Evolutionary conservation across 202 grass and related monocot species (phyloP).

Genomic region (Alloteropsis angusta): DNA sequence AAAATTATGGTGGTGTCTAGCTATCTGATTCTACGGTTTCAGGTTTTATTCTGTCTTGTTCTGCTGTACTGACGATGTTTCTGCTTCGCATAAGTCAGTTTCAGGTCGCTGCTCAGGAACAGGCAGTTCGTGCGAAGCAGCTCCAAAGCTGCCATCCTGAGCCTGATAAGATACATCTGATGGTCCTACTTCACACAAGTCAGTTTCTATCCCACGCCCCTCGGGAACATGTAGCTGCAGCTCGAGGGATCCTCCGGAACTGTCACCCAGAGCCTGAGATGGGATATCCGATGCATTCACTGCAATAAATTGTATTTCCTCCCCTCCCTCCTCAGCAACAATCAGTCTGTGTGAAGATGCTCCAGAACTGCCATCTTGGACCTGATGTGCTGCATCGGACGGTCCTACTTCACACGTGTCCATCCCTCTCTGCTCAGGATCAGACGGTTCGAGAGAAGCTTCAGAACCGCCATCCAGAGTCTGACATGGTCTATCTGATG

Average conservation of each 20-base stretch:
- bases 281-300: neutral
- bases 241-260: neutral
- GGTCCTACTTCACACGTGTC: neutral
- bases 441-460: neutral
- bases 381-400: neutral
- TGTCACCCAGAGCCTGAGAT: neutral
- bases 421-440: neutral
- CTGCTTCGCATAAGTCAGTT: neutral
- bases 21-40: slow-evolving; percentile 16
- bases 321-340: neutral
- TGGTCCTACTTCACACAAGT: neutral
- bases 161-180: neutral
- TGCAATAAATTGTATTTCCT: neutral
- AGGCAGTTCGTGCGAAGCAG: neutral
- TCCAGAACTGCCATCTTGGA: neutral
- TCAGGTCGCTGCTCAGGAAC: neutral
- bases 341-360: neutral
- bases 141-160: neutral
- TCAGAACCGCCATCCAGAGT: neutral
- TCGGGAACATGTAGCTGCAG: neutral
- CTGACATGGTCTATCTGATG: neutral
- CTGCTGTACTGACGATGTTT: neutral
- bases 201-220: neutral
- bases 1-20: slow-evolving; percentile 15
- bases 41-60: neutral